phyloP scores from a whole-genome alignment of 192 early-diverging fungal species.

The Coemansia sp. region DNA sequence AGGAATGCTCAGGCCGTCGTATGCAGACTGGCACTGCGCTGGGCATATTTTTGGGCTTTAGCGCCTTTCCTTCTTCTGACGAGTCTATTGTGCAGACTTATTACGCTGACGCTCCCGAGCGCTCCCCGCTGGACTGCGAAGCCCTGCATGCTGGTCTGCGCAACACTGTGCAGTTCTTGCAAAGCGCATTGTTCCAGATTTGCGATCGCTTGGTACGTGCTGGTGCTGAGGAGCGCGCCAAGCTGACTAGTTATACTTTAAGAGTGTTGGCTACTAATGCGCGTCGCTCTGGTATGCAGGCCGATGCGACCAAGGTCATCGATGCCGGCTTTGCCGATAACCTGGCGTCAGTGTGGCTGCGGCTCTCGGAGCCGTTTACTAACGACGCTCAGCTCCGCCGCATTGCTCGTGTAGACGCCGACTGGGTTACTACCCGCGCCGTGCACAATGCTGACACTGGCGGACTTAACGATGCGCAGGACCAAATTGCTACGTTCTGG shows the following conservation, averaged over 20 bases:
- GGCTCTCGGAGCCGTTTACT: conserved; percentile 84
- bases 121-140: conserved; percentile 58
- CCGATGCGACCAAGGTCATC: conserved; percentile 71
- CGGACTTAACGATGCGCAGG: conserved; percentile 37
- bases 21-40: conserved; percentile 46
- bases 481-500: conserved; percentile 47
- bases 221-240: conserved; percentile 59
- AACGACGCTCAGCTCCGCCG: conserved; percentile 70
- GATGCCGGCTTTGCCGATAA: conserved; percentile 88
- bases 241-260: conserved; percentile 68
- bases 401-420: conserved; percentile 74
- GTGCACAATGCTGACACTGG: conserved; percentile 54
- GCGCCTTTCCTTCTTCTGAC: conserved; percentile 41
- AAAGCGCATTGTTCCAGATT: conserved; percentile 56
- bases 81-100: conserved; percentile 28
- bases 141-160: conserved; percentile 62
- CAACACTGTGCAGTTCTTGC: conserved; percentile 61
- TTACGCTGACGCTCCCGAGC: conserved; percentile 56
- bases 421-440: conserved; percentile 66
- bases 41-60: conserved; percentile 43
- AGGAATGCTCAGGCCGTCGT: conserved; percentile 30
- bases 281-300: conserved; percentile 75
- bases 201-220: conserved; percentile 71
- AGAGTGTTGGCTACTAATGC: conserved; percentile 67
- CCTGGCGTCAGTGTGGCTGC: conserved; percentile 64